Evolutionary conservation across 257 asterid species (phyloP), one percentile per base, ranked within the genome.

Genomic region (Asclepias syriaca): DNA sequence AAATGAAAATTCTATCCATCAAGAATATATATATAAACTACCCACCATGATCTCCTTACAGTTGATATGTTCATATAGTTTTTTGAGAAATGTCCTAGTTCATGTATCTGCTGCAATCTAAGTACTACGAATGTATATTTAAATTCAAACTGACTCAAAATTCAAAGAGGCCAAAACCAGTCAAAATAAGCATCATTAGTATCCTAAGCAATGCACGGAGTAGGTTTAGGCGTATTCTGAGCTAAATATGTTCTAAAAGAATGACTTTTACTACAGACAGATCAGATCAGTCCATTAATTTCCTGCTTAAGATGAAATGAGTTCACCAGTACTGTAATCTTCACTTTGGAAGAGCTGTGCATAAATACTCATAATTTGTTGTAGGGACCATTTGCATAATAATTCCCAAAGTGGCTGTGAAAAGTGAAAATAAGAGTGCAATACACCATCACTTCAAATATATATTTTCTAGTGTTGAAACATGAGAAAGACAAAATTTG

Each of bases 1-100:
- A 69, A 59, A 70, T 75, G 69, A 70, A 69, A 59, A 70, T 50
- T 69, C 72, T 39, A 51, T 70, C 54, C 66, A 59, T 29, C 34
- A 1, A 24, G 27, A 24, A 24, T 24, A 48, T 68, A 60, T 24
- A 58, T 32, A 54, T n/a, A 72, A 50, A 48, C 22, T 6, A 63
- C 6, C 6, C 61, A 61, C 6, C 70, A 50, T 32, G 61, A 29
- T 12, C 34, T 18, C 21, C 37, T 45, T 60, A 48, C 7, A 14
- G 50, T 22, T 29, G 48, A 27, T 43, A 43, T 43, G 48, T 60
- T 0, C 39, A 7, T 19, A 18, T 29, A 24, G 16, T 45, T 57
- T 71, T 39, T 56, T 3, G 21, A 4, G 48, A 6, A 3, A n/a
- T 11, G 22, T 39, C 43, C 34, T 70, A 12, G 8, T 57, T 22